Base-by-base conservation (phyloP, 2,329 filamentous ascomycete genomes). In the Chrysoporthe puriensis region DNA sequence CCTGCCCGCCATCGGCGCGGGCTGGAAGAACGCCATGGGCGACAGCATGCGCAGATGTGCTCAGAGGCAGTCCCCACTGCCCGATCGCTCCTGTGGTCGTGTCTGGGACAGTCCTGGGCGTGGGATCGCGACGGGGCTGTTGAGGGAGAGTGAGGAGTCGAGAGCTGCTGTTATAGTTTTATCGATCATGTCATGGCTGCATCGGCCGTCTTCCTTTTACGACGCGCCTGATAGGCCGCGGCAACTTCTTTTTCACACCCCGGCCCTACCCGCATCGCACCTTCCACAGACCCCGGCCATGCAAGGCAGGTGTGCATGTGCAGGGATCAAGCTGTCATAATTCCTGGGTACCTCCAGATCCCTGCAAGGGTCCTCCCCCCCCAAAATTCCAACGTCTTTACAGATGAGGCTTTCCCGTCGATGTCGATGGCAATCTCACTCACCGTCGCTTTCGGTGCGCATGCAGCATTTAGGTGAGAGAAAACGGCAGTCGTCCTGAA, bases 1-100 rank as follows among this genome's bases (percentile, higher is more conserved):
- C 63, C 66, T 64, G 62, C 66, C 58, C 50, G 60, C 46, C 34
- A 58, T 21, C 16, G 68, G 68, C 48, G 63, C 63, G 44, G 68
- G 68, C 66, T 65, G 68, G 8, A 70, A 57, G 36, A 57, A 68
- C 26, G 66, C 59, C 68, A 70, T 70, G 57, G 40, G 21, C 57
- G 21, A 60, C 42, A 54, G 50, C 21, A 32, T 4, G 5, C 50
- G 32, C 50, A 1, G n/a, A 52, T 26, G 11, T 52, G 48, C 14
- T 52, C 26, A 26, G 2, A 26, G 26, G 2, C 26, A 26, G 48
- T 52, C n/a, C 48, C 14, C 21, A 52, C 21, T 32, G 48, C 48
- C n/a, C 14, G 5, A 14, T 32, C 21, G 26, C n/a, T 3, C 21
- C 48, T 52, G 48, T 13, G 21, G 21, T 4, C 9, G 11, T 2